Percentiles rank a stretch among this genome's conserved stretches.
These are phyloP conservation scores for Penicillium angulare DNA, from an alignment of 495 filamentous ascomycete genomes.

Conservation along the genomic window DNA sequence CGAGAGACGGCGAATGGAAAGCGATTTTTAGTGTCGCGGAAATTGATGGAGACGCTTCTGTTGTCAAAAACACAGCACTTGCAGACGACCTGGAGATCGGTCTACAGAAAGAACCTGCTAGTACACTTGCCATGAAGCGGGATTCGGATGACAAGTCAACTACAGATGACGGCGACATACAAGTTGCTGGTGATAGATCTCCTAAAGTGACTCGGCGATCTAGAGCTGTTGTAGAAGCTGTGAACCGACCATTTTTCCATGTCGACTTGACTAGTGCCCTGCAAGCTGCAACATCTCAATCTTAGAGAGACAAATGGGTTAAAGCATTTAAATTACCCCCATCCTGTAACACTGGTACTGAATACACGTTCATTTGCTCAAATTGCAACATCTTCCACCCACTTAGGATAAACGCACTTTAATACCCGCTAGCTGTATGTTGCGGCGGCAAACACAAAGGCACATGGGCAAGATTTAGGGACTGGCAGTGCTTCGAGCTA, in stretches of 20 bases:
- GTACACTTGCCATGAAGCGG: conserved; percentile 34
- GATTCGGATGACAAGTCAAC: conserved; percentile 33
- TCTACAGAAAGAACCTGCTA: no score
- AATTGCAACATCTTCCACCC: no score
- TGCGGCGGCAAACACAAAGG: no score
- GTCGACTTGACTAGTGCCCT: conserved; percentile 89
- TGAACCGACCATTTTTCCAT: conserved; percentile 92
- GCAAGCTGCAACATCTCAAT: no score
- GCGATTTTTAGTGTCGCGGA: conserved; percentile 94
- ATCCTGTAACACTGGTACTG: no score
- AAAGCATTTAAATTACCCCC: no score
- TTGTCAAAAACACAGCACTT: conserved; percentile 59
- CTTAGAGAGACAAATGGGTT: no score
- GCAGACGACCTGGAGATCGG: conserved; percentile 61
- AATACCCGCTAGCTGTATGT: no score
- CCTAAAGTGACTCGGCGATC: conserved; percentile 31
- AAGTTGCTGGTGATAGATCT: conserved; percentile 26
- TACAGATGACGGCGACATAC: conserved; percentile 29
- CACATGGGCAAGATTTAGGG: no score
- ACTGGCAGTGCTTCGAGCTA: no score
- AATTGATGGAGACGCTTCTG: conserved; percentile 69
- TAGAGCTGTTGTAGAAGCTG: conserved; percentile 72
- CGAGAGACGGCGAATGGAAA: conserved; percentile 69
- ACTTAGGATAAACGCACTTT: no score
- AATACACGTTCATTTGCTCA: no score